Evolutionary conservation across 1,139 yeast species (phyloP), one percentile per base, ranked within the genome.

Genomic region (Petasospora fabianii): DNA sequence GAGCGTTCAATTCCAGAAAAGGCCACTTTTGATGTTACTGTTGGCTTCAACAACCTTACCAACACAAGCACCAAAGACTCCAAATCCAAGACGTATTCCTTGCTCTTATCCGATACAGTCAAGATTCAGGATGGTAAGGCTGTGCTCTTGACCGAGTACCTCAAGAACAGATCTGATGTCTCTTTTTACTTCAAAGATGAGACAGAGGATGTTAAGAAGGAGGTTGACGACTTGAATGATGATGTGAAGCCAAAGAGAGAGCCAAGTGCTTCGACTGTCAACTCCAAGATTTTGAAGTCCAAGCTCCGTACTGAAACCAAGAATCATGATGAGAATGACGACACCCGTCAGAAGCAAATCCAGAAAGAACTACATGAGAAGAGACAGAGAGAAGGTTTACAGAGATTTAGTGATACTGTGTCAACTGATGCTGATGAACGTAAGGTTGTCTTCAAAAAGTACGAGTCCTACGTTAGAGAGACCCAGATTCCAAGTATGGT

Each of bases 401-500:
- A 83, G 34, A 73, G 94, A 59, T 85, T 81, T 51, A 80, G 84
- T 44, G 80, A 83, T 35, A 84, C 84, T 11, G 92, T 79, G 61
- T 87, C 87, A 4, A 70, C 75, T 16, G 84, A 76, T 53, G 69
- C 75, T 2, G 73, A 74, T 35, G 94, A 80, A 36, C 72, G 73
- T 47, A 80, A 79, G 49, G 86, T 84, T 9, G 84, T 81, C 22
- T 87, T 92, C 69, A 87, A 86, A 57, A 84, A 85, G 59, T 92
- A 86, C 62, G 98, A 92, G 66, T 88, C 97, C 0, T 92, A 92
- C 63, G 80, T 90, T 34, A 75, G 97, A 54, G 98, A 92, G 58
- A 73, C 90, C 6, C 97, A 92, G 66, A 79, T 92, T 47, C 98
- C 98, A 27, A 66, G 69, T 30, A 76, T 78, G 52, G 95, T 88